Conservation (phyloP, 2,329 filamentous ascomycete species). For the Westerdykella ornata region DNA sequence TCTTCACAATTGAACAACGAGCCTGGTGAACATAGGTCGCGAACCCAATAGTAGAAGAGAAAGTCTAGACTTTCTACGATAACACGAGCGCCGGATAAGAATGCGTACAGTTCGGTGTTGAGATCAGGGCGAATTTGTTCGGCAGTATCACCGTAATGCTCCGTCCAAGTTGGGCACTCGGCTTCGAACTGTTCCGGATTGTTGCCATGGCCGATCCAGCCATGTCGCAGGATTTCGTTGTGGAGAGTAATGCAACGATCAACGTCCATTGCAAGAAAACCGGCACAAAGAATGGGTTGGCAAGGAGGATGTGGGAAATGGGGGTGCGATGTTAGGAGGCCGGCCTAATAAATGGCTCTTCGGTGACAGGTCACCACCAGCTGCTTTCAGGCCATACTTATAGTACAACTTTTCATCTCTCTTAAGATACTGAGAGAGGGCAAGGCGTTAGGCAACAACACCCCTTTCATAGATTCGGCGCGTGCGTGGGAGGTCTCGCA, state of each 20-base stretch:
- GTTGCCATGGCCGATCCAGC: conserved; percentile 3
- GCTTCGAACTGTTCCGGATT: conserved; percentile 1
- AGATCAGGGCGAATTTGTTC: conserved; percentile 1
- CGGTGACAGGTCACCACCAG: too few relatives aligned
- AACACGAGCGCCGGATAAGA: conserved; percentile 3
- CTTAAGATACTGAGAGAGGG: too few relatives aligned
- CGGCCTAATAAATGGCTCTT: too few relatives aligned
- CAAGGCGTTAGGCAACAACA: too few relatives aligned
- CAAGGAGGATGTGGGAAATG: too few relatives aligned
- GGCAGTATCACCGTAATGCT: conserved; percentile 1
- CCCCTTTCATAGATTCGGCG: too few relatives aligned
- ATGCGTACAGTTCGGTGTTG: conserved; percentile 1
- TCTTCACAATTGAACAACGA: neutral
- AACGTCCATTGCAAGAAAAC: conserved; percentile 3
- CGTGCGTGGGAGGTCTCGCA: too few relatives aligned
- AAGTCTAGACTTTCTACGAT: conserved; percentile 1
- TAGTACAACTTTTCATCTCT: too few relatives aligned
- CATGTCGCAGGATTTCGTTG: conserved; percentile 5
- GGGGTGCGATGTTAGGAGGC: too few relatives aligned
- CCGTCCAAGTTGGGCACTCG: neutral
- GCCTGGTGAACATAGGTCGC: neutral
- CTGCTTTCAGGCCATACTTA: too few relatives aligned
- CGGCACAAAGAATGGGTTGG: too few relatives aligned
- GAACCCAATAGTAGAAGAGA: conserved; percentile 5
- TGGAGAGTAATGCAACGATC: conserved; percentile 5